Percentiles rank a stretch among this genome's conserved stretches.
Evolutionary conservation across 345 rosid species (phyloP).

Genomic region (Aurinia saxatilis): DNA sequence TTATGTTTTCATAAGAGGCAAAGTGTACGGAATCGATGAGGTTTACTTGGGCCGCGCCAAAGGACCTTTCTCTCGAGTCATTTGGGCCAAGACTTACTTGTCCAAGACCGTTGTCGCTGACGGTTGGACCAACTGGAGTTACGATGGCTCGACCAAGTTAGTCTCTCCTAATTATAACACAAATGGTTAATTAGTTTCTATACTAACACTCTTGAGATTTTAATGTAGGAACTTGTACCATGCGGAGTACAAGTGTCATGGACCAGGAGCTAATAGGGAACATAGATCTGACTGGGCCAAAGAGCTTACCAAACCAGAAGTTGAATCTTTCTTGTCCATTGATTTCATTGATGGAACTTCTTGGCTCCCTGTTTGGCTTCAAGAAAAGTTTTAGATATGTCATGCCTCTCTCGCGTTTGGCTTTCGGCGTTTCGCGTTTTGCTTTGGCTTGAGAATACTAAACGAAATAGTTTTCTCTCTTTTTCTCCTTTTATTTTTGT

Average conservation of each 20-base stretch:
- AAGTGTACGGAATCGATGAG: slow-evolving; percentile 58
- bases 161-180: slow-evolving; percentile 7
- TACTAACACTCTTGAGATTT: neutral
- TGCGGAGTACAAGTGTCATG: slow-evolving; percentile 62
- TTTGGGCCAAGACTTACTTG: slow-evolving; percentile 60
- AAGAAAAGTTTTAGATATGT: slow-evolving; percentile 17
- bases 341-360: slow-evolving; percentile 64
- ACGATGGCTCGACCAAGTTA: slow-evolving; percentile 48
- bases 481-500: neutral
- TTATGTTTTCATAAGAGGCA: slow-evolving; percentile 61
- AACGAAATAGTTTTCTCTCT: slow-evolving; percentile 7
- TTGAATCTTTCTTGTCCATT: slow-evolving; percentile 42
- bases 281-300: slow-evolving; percentile 53
- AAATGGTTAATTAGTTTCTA: neutral
- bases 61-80: slow-evolving; percentile 63
- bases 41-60: slow-evolving; percentile 72
- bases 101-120: slow-evolving; percentile 58
- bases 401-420: neutral
- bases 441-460: slow-evolving; percentile 16
- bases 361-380: slow-evolving; percentile 71
- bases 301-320: slow-evolving; percentile 61
- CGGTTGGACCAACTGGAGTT: slow-evolving; percentile 94
- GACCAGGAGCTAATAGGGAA: slow-evolving; percentile 59
- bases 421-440: slow-evolving; percentile 10
- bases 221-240: slow-evolving; percentile 50